These are phyloP conservation scores for Termitomyces sp. DNA, from an alignment of 768 basidiomycete genomes.

Conservation along the genomic window DNA sequence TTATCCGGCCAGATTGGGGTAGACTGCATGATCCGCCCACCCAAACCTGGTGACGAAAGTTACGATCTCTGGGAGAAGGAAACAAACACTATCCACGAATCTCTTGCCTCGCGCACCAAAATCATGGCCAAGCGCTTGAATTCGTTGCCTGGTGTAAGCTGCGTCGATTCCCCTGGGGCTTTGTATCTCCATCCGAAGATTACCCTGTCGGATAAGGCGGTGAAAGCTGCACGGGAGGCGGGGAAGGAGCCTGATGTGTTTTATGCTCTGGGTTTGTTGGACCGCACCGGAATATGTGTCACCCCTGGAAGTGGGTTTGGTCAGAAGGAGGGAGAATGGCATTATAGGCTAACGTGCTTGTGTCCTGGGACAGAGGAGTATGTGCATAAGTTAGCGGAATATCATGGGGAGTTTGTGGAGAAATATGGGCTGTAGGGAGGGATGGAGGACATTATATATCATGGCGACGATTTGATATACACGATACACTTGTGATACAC, in stretches of 20 bases:
- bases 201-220: conserved; percentile 63
- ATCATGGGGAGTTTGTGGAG: conserved; percentile 28
- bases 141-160: conserved; percentile 79
- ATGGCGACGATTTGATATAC: not conserved
- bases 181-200: conserved; percentile 92
- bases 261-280: conserved; percentile 80
- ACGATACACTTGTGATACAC: not conserved
- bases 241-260: conserved; percentile 86
- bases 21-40: conserved; percentile 91
- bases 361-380: conserved; percentile 95
- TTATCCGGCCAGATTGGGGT: conserved; percentile 90
- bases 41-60: conserved; percentile 66
- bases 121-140: conserved; percentile 80
- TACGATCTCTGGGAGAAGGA: conserved; percentile 81
- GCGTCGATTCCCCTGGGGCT: conserved; percentile 86
- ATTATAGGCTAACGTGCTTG: conserved; percentile 90
- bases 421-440: conserved; percentile 13
- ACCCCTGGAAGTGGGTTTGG: conserved; percentile 95
- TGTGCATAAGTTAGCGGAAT: conserved; percentile 69
- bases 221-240: conserved; percentile 60
- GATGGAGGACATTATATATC: not conserved
- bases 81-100: conserved; percentile 72
- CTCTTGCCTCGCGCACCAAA: conserved; percentile 62
- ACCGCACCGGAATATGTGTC: conserved; percentile 88
- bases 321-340: conserved; percentile 84